Conservation (phyloP, 2,329 filamentous ascomycete species). For the Incumbomyces lentus region DNA sequence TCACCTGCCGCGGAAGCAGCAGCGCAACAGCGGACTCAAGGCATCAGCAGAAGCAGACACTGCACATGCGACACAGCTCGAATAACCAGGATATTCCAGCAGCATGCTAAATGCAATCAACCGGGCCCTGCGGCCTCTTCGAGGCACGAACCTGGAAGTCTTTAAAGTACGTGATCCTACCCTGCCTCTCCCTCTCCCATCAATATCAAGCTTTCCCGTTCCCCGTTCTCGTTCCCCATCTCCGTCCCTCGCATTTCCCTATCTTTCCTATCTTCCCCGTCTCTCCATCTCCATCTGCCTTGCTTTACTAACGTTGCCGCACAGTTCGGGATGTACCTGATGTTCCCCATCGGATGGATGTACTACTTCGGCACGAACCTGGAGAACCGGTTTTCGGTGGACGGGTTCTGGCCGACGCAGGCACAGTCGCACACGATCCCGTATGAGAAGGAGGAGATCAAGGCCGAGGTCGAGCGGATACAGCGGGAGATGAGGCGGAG, state of each 20-base stretch:
- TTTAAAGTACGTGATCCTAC: conserved; percentile 61
- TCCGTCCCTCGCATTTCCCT: too few relatives aligned
- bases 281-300: too few relatives aligned
- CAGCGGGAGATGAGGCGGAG: conserved; percentile 35
- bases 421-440: conserved; percentile 45
- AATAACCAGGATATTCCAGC: too few relatives aligned
- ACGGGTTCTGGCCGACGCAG: conserved; percentile 82
- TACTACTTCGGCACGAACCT: conserved; percentile 99
- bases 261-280: too few relatives aligned
- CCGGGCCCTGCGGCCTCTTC: conserved; percentile 47
- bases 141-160: conserved; percentile 81
- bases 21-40: too few relatives aligned
- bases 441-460: conserved; percentile 50
- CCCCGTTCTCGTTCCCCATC: too few relatives aligned
- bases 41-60: too few relatives aligned
- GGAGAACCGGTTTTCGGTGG: conserved; percentile 78
- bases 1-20: too few relatives aligned
- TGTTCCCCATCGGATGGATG: conserved; percentile 99
- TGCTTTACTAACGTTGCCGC: conserved; percentile 3
- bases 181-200: not conserved
- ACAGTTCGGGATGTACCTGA: conserved; percentile 95
- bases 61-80: too few relatives aligned
- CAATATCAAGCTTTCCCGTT: too few relatives aligned
- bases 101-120: conserved; percentile 22
- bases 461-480: conserved; percentile 54